Conservation (phyloP, 331 rosid species). For the Prunus yedoensis region DNA sequence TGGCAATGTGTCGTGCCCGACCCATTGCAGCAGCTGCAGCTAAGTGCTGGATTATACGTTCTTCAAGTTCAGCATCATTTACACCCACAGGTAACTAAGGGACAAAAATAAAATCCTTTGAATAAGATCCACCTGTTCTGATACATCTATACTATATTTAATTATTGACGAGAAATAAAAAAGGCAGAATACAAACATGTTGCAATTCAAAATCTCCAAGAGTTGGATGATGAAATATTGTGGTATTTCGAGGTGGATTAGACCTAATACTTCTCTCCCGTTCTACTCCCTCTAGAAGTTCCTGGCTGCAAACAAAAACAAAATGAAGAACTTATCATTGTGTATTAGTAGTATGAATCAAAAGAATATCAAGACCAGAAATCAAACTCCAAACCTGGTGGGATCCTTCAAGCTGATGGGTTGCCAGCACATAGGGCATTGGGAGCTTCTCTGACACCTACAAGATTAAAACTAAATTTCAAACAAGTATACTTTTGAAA, state of each 20-base stretch:
- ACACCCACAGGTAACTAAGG: constrained; percentile 89
- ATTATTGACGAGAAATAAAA: constrained; percentile 4
- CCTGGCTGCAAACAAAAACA: constrained; percentile 64
- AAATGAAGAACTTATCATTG: constrained; percentile 14
- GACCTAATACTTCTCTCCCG: constrained; percentile 77
- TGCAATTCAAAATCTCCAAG: constrained; percentile 95
- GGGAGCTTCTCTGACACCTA: constrained; percentile 99
- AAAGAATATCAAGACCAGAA: constrained; percentile 10
- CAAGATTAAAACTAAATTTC: constrained; percentile 7
- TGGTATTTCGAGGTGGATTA: constrained; percentile 73
- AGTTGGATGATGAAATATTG: constrained; percentile 96
- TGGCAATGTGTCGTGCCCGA: constrained; percentile 83
- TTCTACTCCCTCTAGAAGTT: constrained; percentile 86
- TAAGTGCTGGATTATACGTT: constrained; percentile 90
- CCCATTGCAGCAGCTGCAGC: constrained; percentile 99
- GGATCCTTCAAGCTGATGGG: constrained; percentile 93
- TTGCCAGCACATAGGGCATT: constrained; percentile 99
- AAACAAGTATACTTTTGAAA: no score
- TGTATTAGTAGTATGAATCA: constrained; percentile 5
- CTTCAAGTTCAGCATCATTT: constrained; percentile 93
- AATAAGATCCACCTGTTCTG: not conserved
- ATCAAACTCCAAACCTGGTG: constrained; percentile 52
- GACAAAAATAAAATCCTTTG: constrained; percentile 13
- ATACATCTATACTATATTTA: not conserved
- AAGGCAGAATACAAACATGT: constrained; percentile 62